Conservation (phyloP, 352 stramenopile species). For the Blastocystis sp. region DNA sequence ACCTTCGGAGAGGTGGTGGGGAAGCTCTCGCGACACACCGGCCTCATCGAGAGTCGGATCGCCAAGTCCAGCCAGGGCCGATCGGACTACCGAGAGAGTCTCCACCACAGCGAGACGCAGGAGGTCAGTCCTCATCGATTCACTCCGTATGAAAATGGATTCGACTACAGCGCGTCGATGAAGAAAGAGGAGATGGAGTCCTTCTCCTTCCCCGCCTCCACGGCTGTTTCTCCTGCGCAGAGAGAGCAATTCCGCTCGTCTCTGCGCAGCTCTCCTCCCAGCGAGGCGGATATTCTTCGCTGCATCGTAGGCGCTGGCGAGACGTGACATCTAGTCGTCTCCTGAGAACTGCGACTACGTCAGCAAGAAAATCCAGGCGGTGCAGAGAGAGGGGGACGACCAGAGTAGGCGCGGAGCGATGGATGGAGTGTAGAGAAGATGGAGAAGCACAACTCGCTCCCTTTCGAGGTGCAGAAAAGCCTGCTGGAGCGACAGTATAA, state of each 20-base stretch:
- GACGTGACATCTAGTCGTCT: not conserved
- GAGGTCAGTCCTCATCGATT: not conserved
- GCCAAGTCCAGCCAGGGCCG: not conserved
- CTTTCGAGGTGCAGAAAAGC: not conserved
- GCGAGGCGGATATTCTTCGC: not conserved
- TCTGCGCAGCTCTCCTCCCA: not conserved
- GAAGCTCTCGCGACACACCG: slow-evolving; percentile 17
- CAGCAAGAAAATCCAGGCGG: not conserved
- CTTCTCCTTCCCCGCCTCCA: not conserved
- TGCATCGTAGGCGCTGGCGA: not conserved
- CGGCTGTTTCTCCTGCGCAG: not conserved
- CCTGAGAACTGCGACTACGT: slow-evolving; percentile 37
- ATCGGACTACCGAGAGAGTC: not conserved
- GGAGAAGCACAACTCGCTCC: slow-evolving; percentile 16
- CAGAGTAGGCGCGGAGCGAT: not conserved
- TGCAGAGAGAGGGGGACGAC: not conserved
- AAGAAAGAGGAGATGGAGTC: not conserved
- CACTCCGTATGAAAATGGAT: not conserved
- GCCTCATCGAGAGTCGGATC: not conserved
- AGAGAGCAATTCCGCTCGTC: not conserved
- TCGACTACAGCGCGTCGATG: slow-evolving; percentile 17
- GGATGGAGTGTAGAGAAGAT: not conserved
- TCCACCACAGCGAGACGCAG: not conserved
- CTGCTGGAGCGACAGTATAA: not conserved
- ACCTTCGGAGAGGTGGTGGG: not conserved